phyloP scores from a whole-genome alignment of 2,329 filamentous ascomycete species.

The Verticillium dahliae region DNA sequence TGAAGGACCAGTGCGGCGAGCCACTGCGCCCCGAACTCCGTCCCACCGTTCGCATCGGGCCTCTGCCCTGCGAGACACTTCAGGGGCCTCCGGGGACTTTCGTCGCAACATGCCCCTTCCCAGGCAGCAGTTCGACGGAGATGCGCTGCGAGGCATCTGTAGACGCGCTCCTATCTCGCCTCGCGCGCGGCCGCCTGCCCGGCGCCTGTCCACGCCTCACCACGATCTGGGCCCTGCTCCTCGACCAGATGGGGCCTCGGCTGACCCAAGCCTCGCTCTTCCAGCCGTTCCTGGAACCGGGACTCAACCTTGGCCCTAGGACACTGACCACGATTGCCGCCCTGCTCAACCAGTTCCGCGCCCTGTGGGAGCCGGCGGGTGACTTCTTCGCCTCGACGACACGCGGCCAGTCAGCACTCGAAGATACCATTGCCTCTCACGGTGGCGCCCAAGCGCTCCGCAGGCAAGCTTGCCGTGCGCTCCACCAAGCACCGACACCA shows the following conservation, averaged over 20 bases:
- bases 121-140: conserved; percentile 20
- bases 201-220: conserved; percentile 26
- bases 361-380: conserved; percentile 18
- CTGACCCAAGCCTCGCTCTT: conserved; percentile 10
- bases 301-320: background rate
- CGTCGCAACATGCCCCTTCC: conserved; percentile 25
- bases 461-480: conserved; percentile 25
- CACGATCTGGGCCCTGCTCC: conserved; percentile 20
- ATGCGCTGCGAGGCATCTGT: conserved; percentile 24
- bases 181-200: conserved; percentile 26
- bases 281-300: conserved; percentile 3
- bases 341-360: conserved; percentile 3
- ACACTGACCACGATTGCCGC: background rate
- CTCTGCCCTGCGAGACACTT: conserved; percentile 18
- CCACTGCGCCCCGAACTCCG: conserved; percentile 17
- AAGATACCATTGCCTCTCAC: conserved; percentile 24
- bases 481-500: conserved; percentile 22
- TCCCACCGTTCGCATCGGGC: conserved; percentile 24
- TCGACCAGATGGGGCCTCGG: conserved; percentile 16
- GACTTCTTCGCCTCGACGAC: conserved; percentile 18
- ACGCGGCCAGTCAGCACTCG: conserved; percentile 16
- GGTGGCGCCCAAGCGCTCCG: conserved; percentile 18
- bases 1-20: conserved; percentile 27
- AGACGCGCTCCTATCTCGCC: conserved; percentile 23
- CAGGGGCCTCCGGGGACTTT: conserved; percentile 10